phyloP scores from a whole-genome alignment of 2,329 filamentous ascomycete species.

The Stagonosporopsis chrysanthemi region DNA sequence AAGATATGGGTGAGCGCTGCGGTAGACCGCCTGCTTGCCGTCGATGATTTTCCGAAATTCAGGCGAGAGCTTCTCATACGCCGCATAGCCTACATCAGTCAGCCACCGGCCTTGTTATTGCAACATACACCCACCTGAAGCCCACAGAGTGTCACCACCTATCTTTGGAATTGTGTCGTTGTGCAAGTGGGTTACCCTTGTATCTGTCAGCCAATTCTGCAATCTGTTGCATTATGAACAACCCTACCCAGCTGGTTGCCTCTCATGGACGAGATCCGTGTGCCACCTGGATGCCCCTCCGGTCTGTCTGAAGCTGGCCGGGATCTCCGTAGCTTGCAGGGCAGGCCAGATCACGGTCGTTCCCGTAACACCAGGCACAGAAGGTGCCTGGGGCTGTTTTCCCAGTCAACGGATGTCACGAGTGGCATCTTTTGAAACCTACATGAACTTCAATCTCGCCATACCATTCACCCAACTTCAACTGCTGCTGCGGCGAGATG shows the following conservation, averaged over 20 bases:
- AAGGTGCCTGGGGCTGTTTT: slow-evolving; percentile 70
- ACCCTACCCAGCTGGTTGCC: slow-evolving; percentile 67
- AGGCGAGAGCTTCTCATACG: slow-evolving; percentile 76
- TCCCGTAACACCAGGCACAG: slow-evolving; percentile 71
- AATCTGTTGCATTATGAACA: background rate
- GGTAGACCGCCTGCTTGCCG: slow-evolving; percentile 69
- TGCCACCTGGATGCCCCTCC: slow-evolving; percentile 75
- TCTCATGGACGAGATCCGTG: slow-evolving; percentile 74
- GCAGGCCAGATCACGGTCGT: slow-evolving; percentile 74
- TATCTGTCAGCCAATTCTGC: background rate
- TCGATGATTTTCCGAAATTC: slow-evolving; percentile 75
- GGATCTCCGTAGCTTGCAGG: slow-evolving; percentile 67
- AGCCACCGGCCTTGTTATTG: slow-evolving; percentile 33
- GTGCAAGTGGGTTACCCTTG: slow-evolving; percentile 69
- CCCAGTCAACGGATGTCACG: background rate
- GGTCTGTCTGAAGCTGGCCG: slow-evolving; percentile 69
- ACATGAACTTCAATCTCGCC: slow-evolving; percentile 72
- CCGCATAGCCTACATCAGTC: slow-evolving; percentile 61
- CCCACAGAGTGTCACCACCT: slow-evolving; percentile 77
- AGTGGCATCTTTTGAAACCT: slow-evolving; percentile 31
- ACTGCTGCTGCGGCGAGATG: slow-evolving; percentile 42
- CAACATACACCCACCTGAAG: slow-evolving; percentile 50
- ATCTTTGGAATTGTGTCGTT: slow-evolving; percentile 71
- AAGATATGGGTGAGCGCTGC: slow-evolving; percentile 71
- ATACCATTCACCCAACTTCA: slow-evolving; percentile 44